Base-by-base conservation (phyloP, 106 monocot genomes). In the Narthecium ossifragum region DNA sequence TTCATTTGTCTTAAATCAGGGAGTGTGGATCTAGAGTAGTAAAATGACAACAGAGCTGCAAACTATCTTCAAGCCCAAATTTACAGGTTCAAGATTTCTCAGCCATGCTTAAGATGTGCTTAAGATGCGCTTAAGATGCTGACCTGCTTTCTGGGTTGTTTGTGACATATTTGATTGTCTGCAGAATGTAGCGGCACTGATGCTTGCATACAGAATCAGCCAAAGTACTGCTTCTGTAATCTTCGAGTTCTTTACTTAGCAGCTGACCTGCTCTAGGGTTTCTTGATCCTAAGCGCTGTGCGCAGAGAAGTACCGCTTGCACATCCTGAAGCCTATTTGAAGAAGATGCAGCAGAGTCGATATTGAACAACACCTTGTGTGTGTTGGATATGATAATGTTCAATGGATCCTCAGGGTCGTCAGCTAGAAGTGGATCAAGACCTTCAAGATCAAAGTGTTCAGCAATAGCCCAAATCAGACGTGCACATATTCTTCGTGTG, bases 401-500 rank as follows among this genome's bases (percentile, higher is more conserved):
- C 55, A 96, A 58, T 33, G 96, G 96, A 67, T 96, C 96, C 47
- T 96, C 90, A 2, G 96, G 96, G 61, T 96, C 96, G 81, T 96
- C 96, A 51, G 96, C 86, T 62, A 96, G 68, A 68, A 96, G 86
- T 49, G 96, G 96, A 87, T 96, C 96, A 50, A 96, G 61, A 51
- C 96, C 96, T 78, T 90, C 86, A 46, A 96, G 68, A 80, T 96
- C 96, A 65, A 96, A 84, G 47, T 96, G 96, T 55, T 96, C 96
- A 50, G 90, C 61, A 59, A 96, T 75, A 64, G 90, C 77, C 90
- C 90, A 96, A 34, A 96, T 71, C 36, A 96, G 51, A 0, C 96
- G 90, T 29, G 90, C 73, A 74, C 80, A 80, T 78, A 96, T 79
- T 53, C 90, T 78, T 61, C 83, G 90, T 39, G 96, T 96, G 57